Evolutionary conservation across 2,329 filamentous ascomycete genomes (phyloP), one percentile per base, ranked within the genome.

Genomic region (Ophiostoma himal-ulmi): DNA sequence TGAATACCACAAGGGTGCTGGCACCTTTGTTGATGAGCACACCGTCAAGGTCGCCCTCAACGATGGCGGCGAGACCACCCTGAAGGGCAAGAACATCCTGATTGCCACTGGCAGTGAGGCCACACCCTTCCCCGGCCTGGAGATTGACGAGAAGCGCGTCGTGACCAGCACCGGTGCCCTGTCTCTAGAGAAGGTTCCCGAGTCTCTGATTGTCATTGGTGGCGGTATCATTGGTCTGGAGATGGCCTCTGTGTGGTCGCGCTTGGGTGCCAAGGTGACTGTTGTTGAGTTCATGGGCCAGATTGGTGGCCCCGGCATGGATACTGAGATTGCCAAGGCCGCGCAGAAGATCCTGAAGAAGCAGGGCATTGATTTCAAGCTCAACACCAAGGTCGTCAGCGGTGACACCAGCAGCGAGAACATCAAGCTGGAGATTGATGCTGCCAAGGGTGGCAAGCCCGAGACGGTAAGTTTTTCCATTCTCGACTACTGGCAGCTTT

Each of bases 161-260:
- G 88, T 99, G 78, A 96, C 93, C 77, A 97, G 93, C 84, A 99
- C 95, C 69, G 95, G 95, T 75, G 95, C 95, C 75, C 90, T 99
- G 78, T 86, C 93, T 57, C 86, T 99, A 73, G 86, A 92, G 77
- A 87, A 96, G 84, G 91, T 99, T 52, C 95, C 95, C 62, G 93
- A 97, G 86, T 95, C 92, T 83, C 91, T 99, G 91, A 85, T 96
- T 74, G 95, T 99, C 77, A 97, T 99, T 79, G 95, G 95, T 76
- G 95, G 95, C 79, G 95, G 95, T 80, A 99, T 99, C 81, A 99
- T 99, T 78, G 95, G 95, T 79, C 88, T 99, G 60, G 95, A 99
- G 83, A 99, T 99, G 95, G 93, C 84, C 74, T 98, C 94, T 69
- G 95, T 99, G 69, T 99, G 95, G 95, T 97, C 93, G 72, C 88